Evolutionary conservation across 306 rosid species (phyloP).

Genomic region (Delonix regia): DNA sequence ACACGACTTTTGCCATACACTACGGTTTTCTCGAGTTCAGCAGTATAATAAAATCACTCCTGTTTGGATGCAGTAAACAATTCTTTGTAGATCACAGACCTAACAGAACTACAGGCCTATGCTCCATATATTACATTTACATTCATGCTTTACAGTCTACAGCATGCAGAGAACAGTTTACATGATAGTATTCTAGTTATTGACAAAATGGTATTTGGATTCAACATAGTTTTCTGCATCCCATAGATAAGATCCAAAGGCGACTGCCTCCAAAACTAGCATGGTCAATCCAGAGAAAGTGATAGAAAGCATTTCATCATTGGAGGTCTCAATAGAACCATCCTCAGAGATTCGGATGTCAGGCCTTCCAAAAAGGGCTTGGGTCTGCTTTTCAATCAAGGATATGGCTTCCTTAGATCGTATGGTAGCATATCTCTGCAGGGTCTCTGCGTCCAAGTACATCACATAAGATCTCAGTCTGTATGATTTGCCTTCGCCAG

Average conservation of each 20-base stretch:
- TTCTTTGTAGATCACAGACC: neutral
- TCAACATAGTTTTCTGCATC: slow-evolving; percentile 83
- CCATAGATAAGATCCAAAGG: slow-evolving; percentile 90
- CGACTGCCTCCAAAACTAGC: slow-evolving; percentile 86
- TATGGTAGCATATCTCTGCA: slow-evolving; percentile 85
- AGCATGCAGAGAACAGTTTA: slow-evolving; percentile 9
- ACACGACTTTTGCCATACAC: slow-evolving; percentile 28
- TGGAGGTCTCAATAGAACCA: slow-evolving; percentile 71
- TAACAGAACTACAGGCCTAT: slow-evolving; percentile 9
- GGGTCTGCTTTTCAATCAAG: slow-evolving; percentile 95
- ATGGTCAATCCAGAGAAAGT: slow-evolving; percentile 75
- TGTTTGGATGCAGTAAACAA: slow-evolving; percentile 24
- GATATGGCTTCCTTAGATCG: slow-evolving; percentile 92
- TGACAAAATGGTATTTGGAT: slow-evolving; percentile 73
- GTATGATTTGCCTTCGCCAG: slow-evolving; percentile 48
- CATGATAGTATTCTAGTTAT: slow-evolving; percentile 39
- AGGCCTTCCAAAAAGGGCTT: slow-evolving; percentile 85
- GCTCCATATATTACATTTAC: slow-evolving; percentile 37
- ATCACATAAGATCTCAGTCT: slow-evolving; percentile 75
- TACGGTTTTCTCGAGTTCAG: neutral
- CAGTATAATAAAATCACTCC: slow-evolving; percentile 7
- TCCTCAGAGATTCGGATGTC: slow-evolving; percentile 64
- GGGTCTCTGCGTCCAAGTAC: slow-evolving; percentile 84
- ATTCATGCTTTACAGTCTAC: slow-evolving; percentile 42
- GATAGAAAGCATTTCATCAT: slow-evolving; percentile 67